Base-by-base conservation (phyloP, 176 grass and related monocot genomes). In the Puya raimondii region DNA sequence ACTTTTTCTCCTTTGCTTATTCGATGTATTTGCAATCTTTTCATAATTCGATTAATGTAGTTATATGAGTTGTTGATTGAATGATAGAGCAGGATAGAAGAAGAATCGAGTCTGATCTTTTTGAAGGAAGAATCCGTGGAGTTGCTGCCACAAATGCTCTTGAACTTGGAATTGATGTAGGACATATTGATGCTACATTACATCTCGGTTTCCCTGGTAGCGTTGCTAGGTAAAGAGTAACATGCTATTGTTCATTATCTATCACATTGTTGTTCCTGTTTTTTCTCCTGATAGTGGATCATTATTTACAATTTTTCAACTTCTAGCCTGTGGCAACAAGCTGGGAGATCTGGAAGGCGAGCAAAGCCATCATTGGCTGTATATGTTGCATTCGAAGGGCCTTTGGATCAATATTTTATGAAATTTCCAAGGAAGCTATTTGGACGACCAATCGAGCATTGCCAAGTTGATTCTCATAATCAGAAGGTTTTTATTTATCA, bases 391-490 rank as follows among this genome's bases (percentile, higher is more conserved):
- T 92, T 96, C 80, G 89, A 90, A 54, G 70, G 93, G 47, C 84
- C 93, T 85, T 61, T 96, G 63, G 93, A 96, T 92, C 93, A 96
- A 58, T 90, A 92, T 76, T 96, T 92, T 67, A 96, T 96, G 93
- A 96, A 92, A 75, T 92, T 83, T 76, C 86, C 93, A 66, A 66
- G 85, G 53, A 96, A 96, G 68, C 72, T 96, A 65, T 90, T 96
- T 72, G 84, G 86, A 22, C 83, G 82, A 50, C 74, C 88, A 69
- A 92, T 96, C 53, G 93, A 96, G 68, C 89, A 89, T 73, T 96
- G 93, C 79, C 93, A 90, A 77, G 88, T 96, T 73, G 89, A 96
- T 76, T 79, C 88, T 69, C 73, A 75, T 76, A 96, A 92, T 72
- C 79, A 63, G 47, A 92, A 92, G 86, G 89, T 92, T 63, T 70